Base-by-base conservation (phyloP, 1,284 basidiomycete genomes). In the Sporisorium exsertum region DNA sequence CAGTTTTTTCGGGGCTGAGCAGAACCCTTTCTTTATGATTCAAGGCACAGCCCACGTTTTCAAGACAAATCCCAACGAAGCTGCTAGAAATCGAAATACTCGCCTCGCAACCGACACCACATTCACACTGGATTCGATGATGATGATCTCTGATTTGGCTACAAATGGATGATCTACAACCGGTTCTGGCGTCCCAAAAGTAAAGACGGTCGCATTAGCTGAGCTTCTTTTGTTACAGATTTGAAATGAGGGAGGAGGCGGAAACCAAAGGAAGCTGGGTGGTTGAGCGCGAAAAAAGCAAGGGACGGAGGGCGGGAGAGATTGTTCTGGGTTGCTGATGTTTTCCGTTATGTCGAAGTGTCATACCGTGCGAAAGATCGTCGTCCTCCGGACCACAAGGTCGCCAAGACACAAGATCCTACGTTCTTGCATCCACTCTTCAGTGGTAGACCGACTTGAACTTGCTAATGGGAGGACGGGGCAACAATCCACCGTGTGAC, bases 401-500 rank as follows among this genome's bases (percentile, higher is more conserved):
- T 5, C 29, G 35, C 35, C 7, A 15, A 5, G 35, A 35, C 35
- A 35, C 35, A 35, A 35, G 35, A 15, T 12, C 13, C 35, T 15
- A 24, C 7, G 15, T 32, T 27, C 29, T 32, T 20, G n/a, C 10
- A 6, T 35, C 6, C 24, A 43, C 32, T 22, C 5, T 12, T 29
- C 68, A 79, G 66, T 81, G 67, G 77, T 80, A 83, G 46, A 83
- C 81, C 52, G 75, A 78, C 33, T 65, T 66, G 54, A 76, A 80
- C 51, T 62, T 67, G 69, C 63, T 55, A 29, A 74, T 61, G 40
- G 72, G 72, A n/a, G 81, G 81, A 42, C 80, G 81, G 47, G 79
- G 79, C 42, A 81, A 62, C 45, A 84, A 53, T 50, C 74, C 77
- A 52, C 74, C 81, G 66, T 86, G 85, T 37, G 76, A 79, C 54